A percentile compares a stretch with the other conserved stretches of the same genome.
phyloP scores from a whole-genome alignment of 208 protist genomes.

The Naegleria lovaniensis region DNA sequence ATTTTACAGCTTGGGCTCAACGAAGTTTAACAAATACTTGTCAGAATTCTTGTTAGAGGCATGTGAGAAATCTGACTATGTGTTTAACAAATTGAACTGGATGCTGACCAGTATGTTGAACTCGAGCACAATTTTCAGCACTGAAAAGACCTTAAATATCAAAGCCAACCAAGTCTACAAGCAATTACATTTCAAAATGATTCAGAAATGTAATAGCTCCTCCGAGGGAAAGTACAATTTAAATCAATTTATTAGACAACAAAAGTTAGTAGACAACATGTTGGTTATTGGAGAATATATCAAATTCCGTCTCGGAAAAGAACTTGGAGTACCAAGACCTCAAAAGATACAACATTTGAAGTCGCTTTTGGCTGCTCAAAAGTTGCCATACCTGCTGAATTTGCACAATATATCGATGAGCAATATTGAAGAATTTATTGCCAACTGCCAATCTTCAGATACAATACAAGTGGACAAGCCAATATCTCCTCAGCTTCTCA shows the following conservation, averaged over 20 bases:
- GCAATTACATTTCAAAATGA: neutral
- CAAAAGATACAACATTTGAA: neutral
- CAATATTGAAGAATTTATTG: neutral
- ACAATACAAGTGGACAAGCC: neutral
- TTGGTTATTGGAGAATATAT: neutral
- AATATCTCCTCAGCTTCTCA: neutral
- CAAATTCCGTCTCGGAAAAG: neutral
- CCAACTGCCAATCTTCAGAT: neutral
- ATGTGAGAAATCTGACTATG: neutral
- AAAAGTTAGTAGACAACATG: neutral
- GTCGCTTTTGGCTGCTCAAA: neutral
- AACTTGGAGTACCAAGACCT: neutral
- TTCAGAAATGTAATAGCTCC: neutral
- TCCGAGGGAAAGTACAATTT: neutral
- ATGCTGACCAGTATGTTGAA: neutral
- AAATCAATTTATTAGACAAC: neutral
- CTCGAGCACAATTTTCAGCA: neutral
- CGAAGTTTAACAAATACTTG: neutral
- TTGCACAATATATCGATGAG: neutral
- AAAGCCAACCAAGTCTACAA: neutral
- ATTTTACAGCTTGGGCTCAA: neutral
- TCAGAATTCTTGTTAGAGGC: neutral
- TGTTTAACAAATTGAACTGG: neutral
- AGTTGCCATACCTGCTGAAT: neutral
- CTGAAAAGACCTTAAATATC: neutral